Conservation (phyloP, 1,284 basidiomycete species). For the Puccinia horiana region DNA sequence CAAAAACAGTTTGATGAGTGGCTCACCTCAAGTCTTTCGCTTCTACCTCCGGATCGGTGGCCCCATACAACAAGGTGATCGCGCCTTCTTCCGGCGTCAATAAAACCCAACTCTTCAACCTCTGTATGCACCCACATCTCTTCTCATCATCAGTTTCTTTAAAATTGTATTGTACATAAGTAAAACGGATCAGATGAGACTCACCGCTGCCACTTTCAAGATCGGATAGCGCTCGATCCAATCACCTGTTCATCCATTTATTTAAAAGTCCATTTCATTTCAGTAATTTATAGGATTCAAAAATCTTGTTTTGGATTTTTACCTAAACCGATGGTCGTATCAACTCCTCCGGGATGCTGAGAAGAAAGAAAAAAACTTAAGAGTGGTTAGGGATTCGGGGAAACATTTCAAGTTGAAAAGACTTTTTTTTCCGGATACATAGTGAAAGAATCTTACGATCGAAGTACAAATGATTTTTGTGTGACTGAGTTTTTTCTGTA, state of each 20-base stretch:
- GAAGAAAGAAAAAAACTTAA: not conserved
- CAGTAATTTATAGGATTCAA: not conserved
- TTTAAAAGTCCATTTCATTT: too few relatives aligned
- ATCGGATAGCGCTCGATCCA: not conserved
- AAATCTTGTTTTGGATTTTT: too few relatives aligned
- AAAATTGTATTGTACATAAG: not conserved
- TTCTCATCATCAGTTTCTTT: not conserved
- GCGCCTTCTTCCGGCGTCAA: conserved; percentile 32
- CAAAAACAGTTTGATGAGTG: not conserved
- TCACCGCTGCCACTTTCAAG: conserved; percentile 7
- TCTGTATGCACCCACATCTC: not conserved
- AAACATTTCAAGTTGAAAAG: too few relatives aligned
- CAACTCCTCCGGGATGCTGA: conserved; percentile 42
- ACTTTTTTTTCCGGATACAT: too few relatives aligned
- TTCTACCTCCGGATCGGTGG: conserved; percentile 28
- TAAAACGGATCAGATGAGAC: not conserved
- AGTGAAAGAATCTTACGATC: conserved; percentile 1
- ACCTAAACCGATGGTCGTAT: conserved; percentile 22
- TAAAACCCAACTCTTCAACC: conserved; percentile 12
- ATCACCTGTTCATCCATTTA: not conserved
- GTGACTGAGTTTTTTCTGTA: conserved; percentile 28
- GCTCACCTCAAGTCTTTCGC: conserved; percentile 27
- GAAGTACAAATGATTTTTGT: conserved; percentile 39
- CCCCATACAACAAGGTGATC: conserved; percentile 31
- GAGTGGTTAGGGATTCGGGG: not conserved